Evolutionary conservation across 1,284 basidiomycete species (phyloP).

Genomic region (Clitocybe nebularis): DNA sequence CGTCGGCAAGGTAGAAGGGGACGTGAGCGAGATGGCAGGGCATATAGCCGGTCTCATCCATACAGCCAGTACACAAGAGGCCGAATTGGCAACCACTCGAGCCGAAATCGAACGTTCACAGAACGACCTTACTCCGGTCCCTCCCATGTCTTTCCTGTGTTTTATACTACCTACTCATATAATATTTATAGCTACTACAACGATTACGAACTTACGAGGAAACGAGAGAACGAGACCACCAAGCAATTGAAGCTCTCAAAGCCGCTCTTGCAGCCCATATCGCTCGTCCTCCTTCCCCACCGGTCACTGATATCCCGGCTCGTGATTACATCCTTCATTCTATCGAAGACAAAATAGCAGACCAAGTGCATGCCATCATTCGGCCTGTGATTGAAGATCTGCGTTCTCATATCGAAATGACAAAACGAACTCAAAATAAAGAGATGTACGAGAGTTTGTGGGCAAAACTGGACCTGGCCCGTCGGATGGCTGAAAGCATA

Average conservation of each 20-base stretch:
- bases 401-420: conserved; percentile 32
- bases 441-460: conserved; percentile 37
- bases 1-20: conserved; percentile 24
- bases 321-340: conserved; percentile 38
- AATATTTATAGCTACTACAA: conserved; percentile 24
- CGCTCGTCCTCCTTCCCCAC: conserved; percentile 25
- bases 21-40: conserved; percentile 35
- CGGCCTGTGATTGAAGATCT: conserved; percentile 32
- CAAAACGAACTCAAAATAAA: conserved; percentile 31
- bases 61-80: conserved; percentile 24
- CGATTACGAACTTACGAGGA: conserved; percentile 21
- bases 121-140: neutral
- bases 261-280: conserved; percentile 37
- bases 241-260: conserved; percentile 35
- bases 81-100: conserved; percentile 24
- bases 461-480: conserved; percentile 29
- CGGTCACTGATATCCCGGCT: conserved; percentile 24
- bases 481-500: conserved; percentile 23
- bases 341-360: conserved; percentile 35
- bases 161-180: no score
- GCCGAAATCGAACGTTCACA: conserved; percentile 24
- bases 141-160: no score
- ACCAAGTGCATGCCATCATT: conserved; percentile 35
- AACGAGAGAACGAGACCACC: conserved; percentile 21
- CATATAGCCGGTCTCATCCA: conserved; percentile 35